A percentile compares a stretch with the other conserved stretches of the same genome.
Evolutionary conservation across 768 basidiomycete genomes (phyloP).

Genomic region (Russula vinacea): DNA sequence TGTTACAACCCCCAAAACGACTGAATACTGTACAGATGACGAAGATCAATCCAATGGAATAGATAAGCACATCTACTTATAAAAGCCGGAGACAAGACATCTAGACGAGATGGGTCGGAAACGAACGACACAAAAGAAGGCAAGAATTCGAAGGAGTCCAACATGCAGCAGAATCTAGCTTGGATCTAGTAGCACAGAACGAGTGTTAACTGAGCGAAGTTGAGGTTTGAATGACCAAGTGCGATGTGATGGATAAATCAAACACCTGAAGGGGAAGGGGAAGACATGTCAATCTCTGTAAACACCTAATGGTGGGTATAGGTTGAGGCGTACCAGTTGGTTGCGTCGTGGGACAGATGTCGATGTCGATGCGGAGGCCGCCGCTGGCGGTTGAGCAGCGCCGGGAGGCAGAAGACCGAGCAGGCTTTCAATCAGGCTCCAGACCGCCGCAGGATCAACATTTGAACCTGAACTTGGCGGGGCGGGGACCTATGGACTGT

Average conservation of each 20-base stretch:
- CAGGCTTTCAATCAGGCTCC: too few relatives aligned
- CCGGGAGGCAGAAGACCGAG: too few relatives aligned
- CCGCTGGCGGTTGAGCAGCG: too few relatives aligned
- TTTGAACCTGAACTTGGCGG: background rate
- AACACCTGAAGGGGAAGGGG: background rate
- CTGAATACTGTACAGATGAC: background rate
- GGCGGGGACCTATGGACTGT: background rate
- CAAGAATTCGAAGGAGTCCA: slow-evolving; percentile 1
- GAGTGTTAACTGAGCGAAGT: background rate
- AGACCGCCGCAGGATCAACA: too few relatives aligned
- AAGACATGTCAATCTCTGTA: background rate
- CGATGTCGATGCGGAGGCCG: background rate
- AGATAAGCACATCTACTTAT: slow-evolving; percentile 1
- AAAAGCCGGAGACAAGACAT: background rate
- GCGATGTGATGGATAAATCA: background rate
- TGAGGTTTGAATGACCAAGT: background rate
- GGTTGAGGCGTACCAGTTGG: background rate
- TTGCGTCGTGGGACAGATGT: background rate
- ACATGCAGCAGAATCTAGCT: too few relatives aligned
- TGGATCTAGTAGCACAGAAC: background rate
- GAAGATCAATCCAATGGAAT: background rate
- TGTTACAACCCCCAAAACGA: background rate
- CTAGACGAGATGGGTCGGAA: background rate
- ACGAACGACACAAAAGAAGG: background rate
- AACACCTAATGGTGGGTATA: background rate